Evolutionary conservation across 805 yeast genomes (phyloP).

Genomic region (Starmerella sirachaensis): DNA sequence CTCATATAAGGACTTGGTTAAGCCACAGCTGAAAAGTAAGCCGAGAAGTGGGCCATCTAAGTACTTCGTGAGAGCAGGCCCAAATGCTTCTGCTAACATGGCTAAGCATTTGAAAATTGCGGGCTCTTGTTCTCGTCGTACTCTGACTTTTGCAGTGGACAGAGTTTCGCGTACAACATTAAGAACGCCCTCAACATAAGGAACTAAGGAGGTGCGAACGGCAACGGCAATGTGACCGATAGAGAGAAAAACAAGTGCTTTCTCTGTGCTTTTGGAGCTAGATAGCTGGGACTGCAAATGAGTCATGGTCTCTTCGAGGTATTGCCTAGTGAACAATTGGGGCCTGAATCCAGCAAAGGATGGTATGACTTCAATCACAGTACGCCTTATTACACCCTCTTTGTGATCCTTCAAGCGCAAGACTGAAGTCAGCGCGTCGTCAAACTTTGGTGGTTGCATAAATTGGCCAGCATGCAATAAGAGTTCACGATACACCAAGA

Average conservation of each 20-base stretch:
- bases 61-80: slow-evolving; percentile 85
- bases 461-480: slow-evolving; percentile 60
- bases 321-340: slow-evolving; percentile 61
- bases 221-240: slow-evolving; percentile 73
- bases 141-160: slow-evolving; percentile 39
- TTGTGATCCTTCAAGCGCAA: slow-evolving; percentile 66
- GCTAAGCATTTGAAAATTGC: slow-evolving; percentile 84
- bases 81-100: slow-evolving; percentile 75
- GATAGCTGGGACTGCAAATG: slow-evolving; percentile 61
- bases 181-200: slow-evolving; percentile 77
- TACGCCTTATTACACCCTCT: slow-evolving; percentile 62
- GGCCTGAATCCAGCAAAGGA: slow-evolving; percentile 69
- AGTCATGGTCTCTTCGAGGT: slow-evolving; percentile 65
- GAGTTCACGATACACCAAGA: slow-evolving; percentile 70
- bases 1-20: slow-evolving; percentile 71
- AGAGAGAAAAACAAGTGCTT: slow-evolving; percentile 61
- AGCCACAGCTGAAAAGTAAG: slow-evolving; percentile 66
- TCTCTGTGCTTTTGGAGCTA: slow-evolving; percentile 57
- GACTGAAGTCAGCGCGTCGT: slow-evolving; percentile 63
- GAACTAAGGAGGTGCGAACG: slow-evolving; percentile 72
- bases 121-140: slow-evolving; percentile 62
- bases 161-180: slow-evolving; percentile 74
- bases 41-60: slow-evolving; percentile 70
- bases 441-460: slow-evolving; percentile 51
- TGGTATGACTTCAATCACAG: slow-evolving; percentile 75